phyloP scores from a whole-genome alignment of 1,284 basidiomycete species.

The Mycosarcoma mackinlayi region DNA sequence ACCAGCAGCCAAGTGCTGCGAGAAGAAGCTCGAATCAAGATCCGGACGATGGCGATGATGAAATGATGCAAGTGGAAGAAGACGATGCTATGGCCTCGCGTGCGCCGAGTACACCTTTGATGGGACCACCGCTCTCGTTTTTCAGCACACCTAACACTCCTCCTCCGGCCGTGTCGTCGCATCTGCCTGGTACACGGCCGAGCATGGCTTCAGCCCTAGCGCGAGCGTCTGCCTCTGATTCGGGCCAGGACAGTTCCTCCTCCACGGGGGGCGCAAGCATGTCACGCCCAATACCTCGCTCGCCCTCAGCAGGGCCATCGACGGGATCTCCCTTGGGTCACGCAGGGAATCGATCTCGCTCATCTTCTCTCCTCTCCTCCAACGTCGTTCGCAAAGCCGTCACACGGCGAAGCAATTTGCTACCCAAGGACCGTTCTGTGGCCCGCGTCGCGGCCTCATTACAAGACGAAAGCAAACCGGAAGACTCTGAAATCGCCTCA shows the following conservation, averaged over 20 bases:
- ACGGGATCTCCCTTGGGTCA: constrained; percentile 25
- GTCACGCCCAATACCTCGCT: constrained; percentile 14
- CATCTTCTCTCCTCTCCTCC: constrained; percentile 28
- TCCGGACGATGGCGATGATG: constrained; percentile 42
- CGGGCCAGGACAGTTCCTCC: constrained; percentile 47
- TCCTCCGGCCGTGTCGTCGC: constrained; percentile 18
- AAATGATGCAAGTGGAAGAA: constrained; percentile 41
- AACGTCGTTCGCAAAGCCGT: constrained; percentile 43
- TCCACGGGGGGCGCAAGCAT: constrained; percentile 23
- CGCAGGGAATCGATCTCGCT: constrained; percentile 20
- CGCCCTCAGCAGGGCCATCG: constrained; percentile 20
- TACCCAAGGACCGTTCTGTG: constrained; percentile 52
- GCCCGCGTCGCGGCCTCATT: constrained; percentile 61
- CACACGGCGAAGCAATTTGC: constrained; percentile 35
- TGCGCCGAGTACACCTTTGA: constrained; percentile 27
- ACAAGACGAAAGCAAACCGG: constrained; percentile 56
- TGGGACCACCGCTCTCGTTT: constrained; percentile 34
- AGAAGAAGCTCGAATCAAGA: constrained; percentile 12
- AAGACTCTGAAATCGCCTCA: constrained; percentile 62
- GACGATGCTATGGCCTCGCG: constrained; percentile 15
- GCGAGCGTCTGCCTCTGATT: constrained; percentile 38
- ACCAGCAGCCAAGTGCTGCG: constrained; percentile 3
- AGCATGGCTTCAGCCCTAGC: constrained; percentile 20
- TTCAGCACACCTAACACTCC: constrained; percentile 31
- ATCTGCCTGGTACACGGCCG: constrained; percentile 1